These are phyloP conservation scores for Mucor velutinosus DNA, from an alignment of 371 early-diverging fungal genomes.

Conservation along the genomic window DNA sequence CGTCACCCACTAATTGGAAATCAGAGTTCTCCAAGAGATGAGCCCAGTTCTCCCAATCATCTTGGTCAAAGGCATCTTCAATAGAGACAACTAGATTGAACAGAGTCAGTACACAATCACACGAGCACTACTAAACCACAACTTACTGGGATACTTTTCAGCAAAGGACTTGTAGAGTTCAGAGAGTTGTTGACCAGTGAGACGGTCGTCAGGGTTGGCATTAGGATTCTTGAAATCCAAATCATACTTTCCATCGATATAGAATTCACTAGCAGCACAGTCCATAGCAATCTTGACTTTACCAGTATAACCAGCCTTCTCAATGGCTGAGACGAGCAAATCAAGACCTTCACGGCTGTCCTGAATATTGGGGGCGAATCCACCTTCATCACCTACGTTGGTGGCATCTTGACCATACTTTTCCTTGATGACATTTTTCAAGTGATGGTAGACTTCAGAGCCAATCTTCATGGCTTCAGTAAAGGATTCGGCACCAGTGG, in stretches of 20 bases:
- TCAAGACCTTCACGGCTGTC: slow-evolving; percentile 96
- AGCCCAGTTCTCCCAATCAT: slow-evolving; percentile 95
- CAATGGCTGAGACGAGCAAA: slow-evolving; percentile 88
- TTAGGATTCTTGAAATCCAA: slow-evolving; percentile 94
- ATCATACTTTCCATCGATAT: slow-evolving; percentile 94
- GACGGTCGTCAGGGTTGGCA: slow-evolving; percentile 76
- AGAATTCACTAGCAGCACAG: slow-evolving; percentile 98
- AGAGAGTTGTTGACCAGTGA: slow-evolving; percentile 82
- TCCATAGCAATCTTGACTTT: slow-evolving; percentile 98
- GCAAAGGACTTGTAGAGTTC: slow-evolving; percentile 85
- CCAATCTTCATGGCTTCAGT: slow-evolving; percentile 98
- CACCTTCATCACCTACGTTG: slow-evolving; percentile 99
- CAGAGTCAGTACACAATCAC: neutral
- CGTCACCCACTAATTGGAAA: slow-evolving; percentile 98
- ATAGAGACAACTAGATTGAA: slow-evolving; percentile 77
- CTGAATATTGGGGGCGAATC: slow-evolving; percentile 99
- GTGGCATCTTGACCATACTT: slow-evolving; percentile 98
- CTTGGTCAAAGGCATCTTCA: slow-evolving; percentile 99
- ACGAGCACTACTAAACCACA: neutral
- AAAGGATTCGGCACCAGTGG: slow-evolving; percentile 92
- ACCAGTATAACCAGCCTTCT: slow-evolving; percentile 91
- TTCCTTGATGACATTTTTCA: slow-evolving; percentile 94
- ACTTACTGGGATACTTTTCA: slow-evolving; percentile 83
- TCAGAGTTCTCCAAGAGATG: slow-evolving; percentile 71
- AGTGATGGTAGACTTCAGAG: slow-evolving; percentile 93